Evolutionary conservation across 495 filamentous ascomycete species (phyloP), one percentile per base, ranked within the genome.

Genomic region (Trypethelium eluteriae): DNA sequence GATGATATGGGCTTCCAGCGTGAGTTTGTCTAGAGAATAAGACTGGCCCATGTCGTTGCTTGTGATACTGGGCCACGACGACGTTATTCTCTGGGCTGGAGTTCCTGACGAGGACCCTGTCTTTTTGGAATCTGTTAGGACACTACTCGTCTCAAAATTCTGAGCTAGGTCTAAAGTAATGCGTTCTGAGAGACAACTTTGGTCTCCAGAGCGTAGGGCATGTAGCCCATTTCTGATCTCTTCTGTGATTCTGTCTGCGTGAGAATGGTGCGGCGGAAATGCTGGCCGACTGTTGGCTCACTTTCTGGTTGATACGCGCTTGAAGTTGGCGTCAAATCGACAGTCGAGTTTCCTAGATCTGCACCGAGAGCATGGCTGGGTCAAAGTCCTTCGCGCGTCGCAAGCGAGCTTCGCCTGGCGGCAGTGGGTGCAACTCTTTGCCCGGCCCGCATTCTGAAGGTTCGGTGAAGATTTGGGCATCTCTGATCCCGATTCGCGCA

Each of bases 231-330:
- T 14, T 5, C 10, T 14, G 36, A 59, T 59, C 6, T 59, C 53
- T 4, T 36, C 5, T 34, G 53, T 36, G 32, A 59, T 34, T 36
- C 53, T 59, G 53, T 53, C n/a, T 53, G 49, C 9, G 25, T 3
- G 1, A 59, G 32, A 35, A 59, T 18, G 25, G 49, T 14, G 49
- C 49, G 25, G 49, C 25, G n/a, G 1, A 53, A 53, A 18, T 36
- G 53, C 1, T 9, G 49, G 9, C 49, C 9, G 11, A 53, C 5
- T 53, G 2, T 18, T 53, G 49, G n/a, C 53, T 3, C 32, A 59
- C 53, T 59, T 4, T 59, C 53, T 59, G 3, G 53, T 59, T 36
- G 53, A 59, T 36, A 59, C 14, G 3, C 53, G 53, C 14, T 59
- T 59, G 32, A 59, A 59, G 32, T 59, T 59, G 5, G 3, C 14